Conservation (phyloP, 306 rosid species). For the Cotoneaster glaucophyllus region DNA sequence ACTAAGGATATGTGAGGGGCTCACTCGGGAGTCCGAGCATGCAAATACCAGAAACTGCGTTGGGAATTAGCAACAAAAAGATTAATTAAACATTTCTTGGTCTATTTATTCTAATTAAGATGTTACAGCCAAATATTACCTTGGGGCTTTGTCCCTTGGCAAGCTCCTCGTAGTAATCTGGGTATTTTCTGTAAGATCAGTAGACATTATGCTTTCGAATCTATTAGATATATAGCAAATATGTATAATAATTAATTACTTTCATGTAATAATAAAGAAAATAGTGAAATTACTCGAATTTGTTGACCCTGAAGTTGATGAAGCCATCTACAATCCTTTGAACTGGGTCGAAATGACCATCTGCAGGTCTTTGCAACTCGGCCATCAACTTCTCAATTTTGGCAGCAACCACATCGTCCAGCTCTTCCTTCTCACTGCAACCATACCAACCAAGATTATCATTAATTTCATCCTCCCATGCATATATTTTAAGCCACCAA, state of each 20-base stretch:
- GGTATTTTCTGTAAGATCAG: conserved; percentile 32
- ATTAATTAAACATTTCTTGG: no score
- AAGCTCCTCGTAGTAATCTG: conserved; percentile 7
- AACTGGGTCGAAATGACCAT: conserved; percentile 8
- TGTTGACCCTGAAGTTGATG: conserved; percentile 25
- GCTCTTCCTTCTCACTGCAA: conserved; percentile 41
- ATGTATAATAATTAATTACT: no score
- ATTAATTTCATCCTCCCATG: no score
- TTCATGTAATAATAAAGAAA: no score
- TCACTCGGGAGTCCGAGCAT: conserved; percentile 74
- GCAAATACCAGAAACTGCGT: conserved; percentile 61
- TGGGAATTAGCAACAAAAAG: neutral
- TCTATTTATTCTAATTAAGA: no score
- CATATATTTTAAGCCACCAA: no score
- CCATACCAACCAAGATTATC: neutral
- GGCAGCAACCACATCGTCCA: conserved; percentile 21
- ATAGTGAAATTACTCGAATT: conserved; percentile 32
- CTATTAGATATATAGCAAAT: no score
- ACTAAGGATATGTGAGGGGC: conserved; percentile 43
- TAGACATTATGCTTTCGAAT: no score
- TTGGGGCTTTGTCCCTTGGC: conserved; percentile 43
- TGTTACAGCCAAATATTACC: conserved; percentile 17
- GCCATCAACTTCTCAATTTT: conserved; percentile 34
- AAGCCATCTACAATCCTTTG: conserved; percentile 37
- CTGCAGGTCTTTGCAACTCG: conserved; percentile 17